Conservation (phyloP, 495 filamentous ascomycete species). For the Daldinia caldariorum region DNA sequence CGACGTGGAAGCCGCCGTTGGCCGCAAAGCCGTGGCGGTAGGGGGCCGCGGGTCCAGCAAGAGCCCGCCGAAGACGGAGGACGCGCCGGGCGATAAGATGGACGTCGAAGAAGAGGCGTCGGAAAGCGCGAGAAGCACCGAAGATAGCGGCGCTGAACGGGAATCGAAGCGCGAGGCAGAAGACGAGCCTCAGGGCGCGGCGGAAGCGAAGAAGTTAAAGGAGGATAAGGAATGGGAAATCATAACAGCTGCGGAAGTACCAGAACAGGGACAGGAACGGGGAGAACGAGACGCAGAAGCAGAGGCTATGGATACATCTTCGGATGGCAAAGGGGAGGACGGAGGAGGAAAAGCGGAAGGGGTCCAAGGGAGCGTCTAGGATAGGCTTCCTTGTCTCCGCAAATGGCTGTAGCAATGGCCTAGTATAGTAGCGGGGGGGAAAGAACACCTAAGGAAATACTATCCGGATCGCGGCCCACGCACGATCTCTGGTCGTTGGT, state of each 20-base stretch:
- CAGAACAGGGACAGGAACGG: background rate
- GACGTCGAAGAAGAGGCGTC: conserved; percentile 15
- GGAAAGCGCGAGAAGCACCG: background rate
- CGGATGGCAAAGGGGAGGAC: conserved; percentile 29
- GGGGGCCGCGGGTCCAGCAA: conserved; percentile 16
- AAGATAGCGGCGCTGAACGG: background rate
- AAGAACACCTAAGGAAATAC: background rate
- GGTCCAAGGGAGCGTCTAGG: conserved; percentile 1
- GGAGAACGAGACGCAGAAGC: background rate
- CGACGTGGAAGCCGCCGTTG: conserved; percentile 64
- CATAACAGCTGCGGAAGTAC: background rate
- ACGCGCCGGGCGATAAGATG: conserved; percentile 24
- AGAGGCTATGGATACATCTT: conserved; percentile 33
- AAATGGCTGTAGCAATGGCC: background rate
- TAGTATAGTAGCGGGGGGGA: background rate
- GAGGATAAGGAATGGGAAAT: conserved; percentile 39
- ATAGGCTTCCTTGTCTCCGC: background rate
- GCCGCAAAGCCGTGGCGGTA: conserved; percentile 46
- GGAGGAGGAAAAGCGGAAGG: background rate
- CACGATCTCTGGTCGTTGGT: too few species aligned
- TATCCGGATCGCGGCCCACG: background rate
- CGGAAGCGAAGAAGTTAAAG: conserved; percentile 51
- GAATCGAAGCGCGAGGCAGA: conserved; percentile 59
- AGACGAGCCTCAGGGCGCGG: conserved; percentile 49
- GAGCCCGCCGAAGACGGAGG: conserved; percentile 15